phyloP scores from a whole-genome alignment of 2,329 filamentous ascomycete species.

The Aphanoascus verrucosus region DNA sequence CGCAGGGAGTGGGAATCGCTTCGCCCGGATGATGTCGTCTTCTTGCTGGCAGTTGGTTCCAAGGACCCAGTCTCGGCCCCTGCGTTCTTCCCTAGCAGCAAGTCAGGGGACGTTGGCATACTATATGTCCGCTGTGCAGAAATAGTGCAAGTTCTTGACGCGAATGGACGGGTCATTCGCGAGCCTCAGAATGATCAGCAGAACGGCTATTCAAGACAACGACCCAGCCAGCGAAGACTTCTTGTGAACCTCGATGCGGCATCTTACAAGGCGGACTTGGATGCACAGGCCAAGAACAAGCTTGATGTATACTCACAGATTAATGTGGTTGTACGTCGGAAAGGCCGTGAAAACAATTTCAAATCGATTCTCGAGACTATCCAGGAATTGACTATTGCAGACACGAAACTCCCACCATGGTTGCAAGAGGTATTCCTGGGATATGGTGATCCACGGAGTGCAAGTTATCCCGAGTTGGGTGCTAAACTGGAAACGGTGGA shows the following conservation, averaged over 20 bases:
- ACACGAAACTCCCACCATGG: slow-evolving; percentile 80
- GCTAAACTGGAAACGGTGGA: slow-evolving; percentile 71
- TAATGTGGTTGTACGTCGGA: slow-evolving; percentile 75
- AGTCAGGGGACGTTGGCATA: slow-evolving; percentile 49
- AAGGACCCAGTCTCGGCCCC: slow-evolving; percentile 31
- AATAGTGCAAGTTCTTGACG: slow-evolving; percentile 74
- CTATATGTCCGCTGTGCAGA: slow-evolving; percentile 68
- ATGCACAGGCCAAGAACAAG: slow-evolving; percentile 54
- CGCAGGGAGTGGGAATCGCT: slow-evolving; percentile 84
- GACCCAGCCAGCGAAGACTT: slow-evolving; percentile 55
- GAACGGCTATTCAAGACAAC: slow-evolving; percentile 48
- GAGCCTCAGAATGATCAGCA: slow-evolving; percentile 45
- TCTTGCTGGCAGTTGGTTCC: slow-evolving; percentile 66
- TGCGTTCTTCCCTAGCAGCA: slow-evolving; percentile 15
- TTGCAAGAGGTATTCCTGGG: slow-evolving; percentile 95
- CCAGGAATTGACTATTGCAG: slow-evolving; percentile 69
- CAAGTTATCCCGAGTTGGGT: slow-evolving; percentile 70
- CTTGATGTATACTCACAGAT: slow-evolving; percentile 70
- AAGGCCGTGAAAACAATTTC: slow-evolving; percentile 92
- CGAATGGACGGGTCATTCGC: slow-evolving; percentile 63
- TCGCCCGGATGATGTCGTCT: slow-evolving; percentile 78
- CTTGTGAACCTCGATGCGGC: slow-evolving; percentile 70
- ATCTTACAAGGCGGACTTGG: slow-evolving; percentile 67
- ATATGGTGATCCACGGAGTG: slow-evolving; percentile 83
- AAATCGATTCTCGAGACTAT: slow-evolving; percentile 88